Evolutionary conservation across 805 yeast genomes (phyloP).

Genomic region (Yamadazyma takamatsuzukensis): DNA sequence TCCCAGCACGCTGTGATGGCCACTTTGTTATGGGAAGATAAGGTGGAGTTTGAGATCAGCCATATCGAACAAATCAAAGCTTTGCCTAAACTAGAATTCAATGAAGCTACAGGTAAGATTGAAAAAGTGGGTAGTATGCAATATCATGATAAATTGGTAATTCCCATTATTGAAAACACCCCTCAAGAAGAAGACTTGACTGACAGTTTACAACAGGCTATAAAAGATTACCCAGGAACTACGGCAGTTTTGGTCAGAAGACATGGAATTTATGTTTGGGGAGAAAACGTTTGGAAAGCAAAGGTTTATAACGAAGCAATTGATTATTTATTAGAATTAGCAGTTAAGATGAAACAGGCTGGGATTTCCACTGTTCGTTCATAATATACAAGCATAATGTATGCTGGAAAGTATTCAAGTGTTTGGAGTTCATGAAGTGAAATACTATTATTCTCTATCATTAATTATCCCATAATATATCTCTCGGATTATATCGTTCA

Average conservation of each 20-base stretch:
- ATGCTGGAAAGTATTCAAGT: too few relatives aligned
- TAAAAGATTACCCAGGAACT: constrained; percentile 67
- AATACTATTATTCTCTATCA: too few relatives aligned
- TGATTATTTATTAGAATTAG: constrained; percentile 82
- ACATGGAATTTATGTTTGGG: constrained; percentile 98
- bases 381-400: constrained; percentile 5
- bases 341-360: constrained; percentile 71
- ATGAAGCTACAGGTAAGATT: constrained; percentile 33
- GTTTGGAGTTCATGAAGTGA: too few relatives aligned
- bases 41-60: constrained; percentile 67
- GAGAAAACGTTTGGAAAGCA: constrained; percentile 87
- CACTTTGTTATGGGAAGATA: constrained; percentile 59
- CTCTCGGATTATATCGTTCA: too few relatives aligned
- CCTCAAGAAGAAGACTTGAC: constrained; percentile 85
- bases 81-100: constrained; percentile 51
- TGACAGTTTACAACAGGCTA: constrained; percentile 59
- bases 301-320: constrained; percentile 90
- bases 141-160: constrained; percentile 68
- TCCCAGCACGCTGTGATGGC: constrained; percentile 85
- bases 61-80: constrained; percentile 93
- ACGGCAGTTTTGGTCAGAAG: constrained; percentile 87
- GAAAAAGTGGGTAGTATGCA: constrained; percentile 65
- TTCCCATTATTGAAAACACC: constrained; percentile 89
- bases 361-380: constrained; percentile 52
- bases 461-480: too few relatives aligned